Evolutionary conservation across 2,329 filamentous ascomycete species (phyloP), one percentile per base, ranked within the genome.

Genomic region (Peltaster fructicola): DNA sequence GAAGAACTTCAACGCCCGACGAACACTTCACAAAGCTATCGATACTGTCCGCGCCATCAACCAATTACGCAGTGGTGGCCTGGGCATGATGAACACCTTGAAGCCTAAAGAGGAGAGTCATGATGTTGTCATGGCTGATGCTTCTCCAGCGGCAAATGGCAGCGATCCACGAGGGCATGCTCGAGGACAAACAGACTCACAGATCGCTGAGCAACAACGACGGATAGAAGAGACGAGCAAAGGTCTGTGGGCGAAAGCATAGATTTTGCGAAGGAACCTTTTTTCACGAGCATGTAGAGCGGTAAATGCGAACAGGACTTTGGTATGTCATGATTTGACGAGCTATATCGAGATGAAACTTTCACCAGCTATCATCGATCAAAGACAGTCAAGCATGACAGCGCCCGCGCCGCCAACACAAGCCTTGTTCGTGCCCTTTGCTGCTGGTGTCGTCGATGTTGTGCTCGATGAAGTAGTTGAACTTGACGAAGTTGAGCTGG

Each of bases 1-100:
- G 59, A 73, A 73, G 59, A 74, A 74, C 44, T 74, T 74, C 56
- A 74, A 74, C 34, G 69, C 69, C 2, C 52, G 69, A 3, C 54
- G 68, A 20, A 73, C 68, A 8, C 52, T 74, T 17, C 69, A 74
- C 47, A 70, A 69, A 29, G 69, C 69, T 9, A 74, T 74, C 38
- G 69, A 74, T 44, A 73, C 69, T 1, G 70, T 74, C 15, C 58
- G 69, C 13, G 69, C 69, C 3, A 74, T 74, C 46, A 74, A 74
- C 42, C 72, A 74, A 46, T 50, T 74, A 8, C 56, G 69, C 32
- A 68, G 70, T 19, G 68, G 66, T 14, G 63, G 62, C 3, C 42
- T 48, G 7, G 57, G 67, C 18, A 56, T 50, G 3, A 68, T 71
- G 59, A 56, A 61, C 46, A 65, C 61, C 21, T 53, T 59, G 24